phyloP scores from a whole-genome alignment of 257 asterid species.

The Ilex asprella region DNA sequence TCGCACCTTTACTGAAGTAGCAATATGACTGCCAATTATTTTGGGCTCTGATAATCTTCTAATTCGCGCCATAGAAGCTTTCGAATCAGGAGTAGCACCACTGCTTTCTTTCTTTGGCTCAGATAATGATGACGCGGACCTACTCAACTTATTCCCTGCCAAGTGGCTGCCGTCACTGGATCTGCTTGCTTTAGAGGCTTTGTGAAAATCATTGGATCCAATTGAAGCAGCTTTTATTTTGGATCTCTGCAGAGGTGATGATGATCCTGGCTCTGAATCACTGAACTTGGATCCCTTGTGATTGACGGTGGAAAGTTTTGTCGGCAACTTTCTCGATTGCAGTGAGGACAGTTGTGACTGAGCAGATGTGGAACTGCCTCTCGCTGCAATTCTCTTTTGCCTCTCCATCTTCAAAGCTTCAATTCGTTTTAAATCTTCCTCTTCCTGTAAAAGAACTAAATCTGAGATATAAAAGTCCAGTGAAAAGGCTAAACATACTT shows the following conservation, averaged over 20 bases:
- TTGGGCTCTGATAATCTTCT: slow-evolving; percentile 88
- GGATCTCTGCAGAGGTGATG: slow-evolving; percentile 90
- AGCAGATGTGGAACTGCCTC: slow-evolving; percentile 42
- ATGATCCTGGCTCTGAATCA: slow-evolving; percentile 82
- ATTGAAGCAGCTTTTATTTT: slow-evolving; percentile 50
- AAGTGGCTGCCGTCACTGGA: slow-evolving; percentile 39
- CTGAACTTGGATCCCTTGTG: slow-evolving; percentile 76
- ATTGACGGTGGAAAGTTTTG: slow-evolving; percentile 60
- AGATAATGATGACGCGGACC: slow-evolving; percentile 67
- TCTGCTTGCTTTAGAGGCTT: slow-evolving; percentile 48
- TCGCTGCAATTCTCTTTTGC: slow-evolving; percentile 78
- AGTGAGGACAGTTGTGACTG: slow-evolving; percentile 34
- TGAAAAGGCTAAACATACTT: background rate
- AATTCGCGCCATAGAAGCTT: slow-evolving; percentile 63
- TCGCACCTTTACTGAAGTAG: slow-evolving; percentile 35
- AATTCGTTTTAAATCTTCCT: slow-evolving; percentile 55
- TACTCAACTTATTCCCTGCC: slow-evolving; percentile 58
- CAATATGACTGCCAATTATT: slow-evolving; percentile 33
- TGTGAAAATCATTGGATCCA: slow-evolving; percentile 36
- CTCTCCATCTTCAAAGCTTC: slow-evolving; percentile 78
- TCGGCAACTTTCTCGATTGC: slow-evolving; percentile 43
- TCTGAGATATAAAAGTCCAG: slow-evolving; percentile 11
- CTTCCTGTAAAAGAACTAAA: slow-evolving; percentile 51
- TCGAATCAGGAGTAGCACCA: slow-evolving; percentile 53
- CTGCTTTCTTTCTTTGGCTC: slow-evolving; percentile 46